Percentiles rank a stretch among this genome's conserved stretches.
Evolutionary conservation across 2,329 filamentous ascomycete species (phyloP).

Genomic region (Arthroderma sp.): DNA sequence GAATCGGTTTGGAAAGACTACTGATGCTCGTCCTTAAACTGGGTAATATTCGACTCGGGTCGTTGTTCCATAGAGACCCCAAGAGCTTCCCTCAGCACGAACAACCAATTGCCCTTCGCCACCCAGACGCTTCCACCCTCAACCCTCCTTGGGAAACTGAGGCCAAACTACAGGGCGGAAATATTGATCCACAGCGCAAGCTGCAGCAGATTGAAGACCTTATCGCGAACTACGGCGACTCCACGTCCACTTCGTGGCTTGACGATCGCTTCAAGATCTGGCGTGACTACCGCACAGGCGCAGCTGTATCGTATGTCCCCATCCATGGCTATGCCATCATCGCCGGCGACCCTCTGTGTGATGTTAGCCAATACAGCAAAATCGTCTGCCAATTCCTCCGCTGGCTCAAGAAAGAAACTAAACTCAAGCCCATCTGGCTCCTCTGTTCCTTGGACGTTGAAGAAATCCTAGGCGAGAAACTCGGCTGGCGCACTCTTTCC

Average conservation of each 20-base stretch:
- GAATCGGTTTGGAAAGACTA: slow-evolving; percentile 79
- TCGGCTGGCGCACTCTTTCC: slow-evolving; percentile 79
- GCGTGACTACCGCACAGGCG: slow-evolving; percentile 66
- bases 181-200: slow-evolving; percentile 35
- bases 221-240: slow-evolving; percentile 90
- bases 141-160: slow-evolving; percentile 48
- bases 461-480: slow-evolving; percentile 62
- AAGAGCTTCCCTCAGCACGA: slow-evolving; percentile 65
- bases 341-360: slow-evolving; percentile 77
- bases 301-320: slow-evolving; percentile 70
- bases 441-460: slow-evolving; percentile 69
- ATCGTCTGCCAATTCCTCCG: slow-evolving; percentile 63
- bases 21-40: slow-evolving; percentile 75
- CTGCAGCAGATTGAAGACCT: slow-evolving; percentile 70
- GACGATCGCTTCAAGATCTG: slow-evolving; percentile 81
- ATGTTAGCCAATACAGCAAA: slow-evolving; percentile 59
- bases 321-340: slow-evolving; percentile 69
- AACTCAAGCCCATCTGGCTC: slow-evolving; percentile 75
- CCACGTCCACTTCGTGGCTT: slow-evolving; percentile 85
- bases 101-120: slow-evolving; percentile 54
- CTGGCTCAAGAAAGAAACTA: slow-evolving; percentile 57
- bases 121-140: slow-evolving; percentile 76
- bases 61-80: slow-evolving; percentile 76
- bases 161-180: slow-evolving; percentile 22
- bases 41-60: slow-evolving; percentile 79